Evolutionary conservation across 768 basidiomycete species (phyloP).

Genomic region (Termitomyces bulborhizus): DNA sequence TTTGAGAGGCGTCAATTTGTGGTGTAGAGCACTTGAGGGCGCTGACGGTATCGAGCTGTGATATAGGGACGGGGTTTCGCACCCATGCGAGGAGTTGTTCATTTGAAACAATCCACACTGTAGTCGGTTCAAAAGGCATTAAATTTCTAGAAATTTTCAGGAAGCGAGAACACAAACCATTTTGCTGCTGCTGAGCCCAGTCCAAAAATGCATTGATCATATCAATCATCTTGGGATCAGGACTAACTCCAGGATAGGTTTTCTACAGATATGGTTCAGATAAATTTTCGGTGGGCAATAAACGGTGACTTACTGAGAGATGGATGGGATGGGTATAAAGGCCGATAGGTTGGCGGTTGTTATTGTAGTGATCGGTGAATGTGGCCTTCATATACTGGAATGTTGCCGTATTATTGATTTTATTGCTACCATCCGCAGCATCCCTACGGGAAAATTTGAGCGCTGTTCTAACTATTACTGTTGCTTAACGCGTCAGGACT

Average conservation of each 20-base stretch:
- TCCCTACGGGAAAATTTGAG: constrained; percentile 30
- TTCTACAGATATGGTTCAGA: constrained; percentile 22
- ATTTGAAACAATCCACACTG: constrained; percentile 71
- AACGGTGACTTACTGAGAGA: constrained; percentile 39
- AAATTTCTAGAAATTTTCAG: not conserved
- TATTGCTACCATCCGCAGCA: constrained; percentile 41
- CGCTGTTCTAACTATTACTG: not conserved
- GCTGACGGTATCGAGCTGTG: constrained; percentile 45
- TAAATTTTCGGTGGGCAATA: not conserved
- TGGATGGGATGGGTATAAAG: constrained; percentile 82
- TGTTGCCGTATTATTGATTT: constrained; percentile 55
- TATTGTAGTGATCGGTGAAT: constrained; percentile 68
- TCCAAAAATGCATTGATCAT: constrained; percentile 81
- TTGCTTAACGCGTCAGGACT: constrained; percentile 18
- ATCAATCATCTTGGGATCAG: constrained; percentile 41
- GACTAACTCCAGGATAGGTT: constrained; percentile 54
- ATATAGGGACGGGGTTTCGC: constrained; percentile 56
- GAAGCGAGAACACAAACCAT: constrained; percentile 34
- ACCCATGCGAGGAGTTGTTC: constrained; percentile 74
- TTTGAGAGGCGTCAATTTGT: constrained; percentile 39
- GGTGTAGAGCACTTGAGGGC: constrained; percentile 64
- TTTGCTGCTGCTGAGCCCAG: constrained; percentile 68
- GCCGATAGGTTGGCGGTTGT: constrained; percentile 73
- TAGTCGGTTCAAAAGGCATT: not conserved
- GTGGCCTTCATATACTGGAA: constrained; percentile 68